Evolutionary conservation across 768 basidiomycete genomes (phyloP).

Genomic region (Pisolithus microcarpus): DNA sequence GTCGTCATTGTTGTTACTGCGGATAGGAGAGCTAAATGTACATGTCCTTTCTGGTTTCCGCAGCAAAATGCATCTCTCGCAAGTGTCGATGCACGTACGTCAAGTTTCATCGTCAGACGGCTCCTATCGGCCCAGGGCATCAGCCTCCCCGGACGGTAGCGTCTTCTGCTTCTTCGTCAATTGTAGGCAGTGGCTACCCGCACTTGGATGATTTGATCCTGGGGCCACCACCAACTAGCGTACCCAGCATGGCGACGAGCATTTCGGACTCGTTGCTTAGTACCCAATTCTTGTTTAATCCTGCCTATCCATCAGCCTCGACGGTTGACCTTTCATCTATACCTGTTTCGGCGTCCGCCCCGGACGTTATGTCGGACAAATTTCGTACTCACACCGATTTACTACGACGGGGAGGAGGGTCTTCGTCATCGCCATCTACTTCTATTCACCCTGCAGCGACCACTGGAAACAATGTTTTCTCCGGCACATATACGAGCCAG

Average conservation of each 20-base stretch:
- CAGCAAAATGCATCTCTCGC: conserved; percentile 69
- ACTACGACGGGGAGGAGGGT: conserved; percentile 27
- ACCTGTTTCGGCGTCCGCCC: conserved; percentile 11
- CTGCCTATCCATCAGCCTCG: conserved; percentile 13
- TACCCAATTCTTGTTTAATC: conserved; percentile 26
- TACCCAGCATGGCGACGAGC: conserved; percentile 23
- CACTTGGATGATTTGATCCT: conserved; percentile 39
- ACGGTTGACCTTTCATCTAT: conserved; percentile 15
- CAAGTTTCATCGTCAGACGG: conserved; percentile 78
- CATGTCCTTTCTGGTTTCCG: conserved; percentile 4
- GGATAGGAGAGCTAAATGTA: background rate
- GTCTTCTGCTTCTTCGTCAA: conserved; percentile 26
- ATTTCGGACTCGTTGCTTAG: conserved; percentile 23
- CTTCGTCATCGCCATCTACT: too few species aligned
- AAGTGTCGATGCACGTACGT: conserved; percentile 73
- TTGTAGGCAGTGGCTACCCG: conserved; percentile 15
- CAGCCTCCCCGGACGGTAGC: conserved; percentile 29
- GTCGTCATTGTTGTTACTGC: too few species aligned
- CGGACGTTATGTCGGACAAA: conserved; percentile 38
- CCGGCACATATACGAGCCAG: conserved; percentile 13
- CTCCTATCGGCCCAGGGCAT: conserved; percentile 71
- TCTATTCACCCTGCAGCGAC: conserved; percentile 3
- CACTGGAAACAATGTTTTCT: conserved; percentile 4
- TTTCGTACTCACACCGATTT: conserved; percentile 43
- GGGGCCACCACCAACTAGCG: conserved; percentile 29